Conservation (phyloP, 164 flowering plant species). For the Stephania cephalantha region DNA sequence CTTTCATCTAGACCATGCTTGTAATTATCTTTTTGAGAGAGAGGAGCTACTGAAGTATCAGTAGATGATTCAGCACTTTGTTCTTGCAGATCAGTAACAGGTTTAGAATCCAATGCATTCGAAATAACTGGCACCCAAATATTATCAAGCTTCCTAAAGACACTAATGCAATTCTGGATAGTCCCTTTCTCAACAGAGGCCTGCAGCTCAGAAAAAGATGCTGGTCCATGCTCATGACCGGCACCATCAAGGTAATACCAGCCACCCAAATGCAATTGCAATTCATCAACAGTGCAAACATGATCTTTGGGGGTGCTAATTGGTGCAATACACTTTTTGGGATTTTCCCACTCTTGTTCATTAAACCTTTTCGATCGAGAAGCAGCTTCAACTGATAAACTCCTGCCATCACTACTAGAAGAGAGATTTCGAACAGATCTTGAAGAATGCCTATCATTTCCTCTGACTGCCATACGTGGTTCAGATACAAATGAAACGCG, state of each 20-base stretch:
- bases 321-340: constrained; percentile 25
- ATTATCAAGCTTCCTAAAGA: constrained; percentile 74
- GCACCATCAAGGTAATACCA: constrained; percentile 95
- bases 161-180: constrained; percentile 60
- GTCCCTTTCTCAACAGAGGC: constrained; percentile 54
- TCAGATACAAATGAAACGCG: constrained; percentile 70
- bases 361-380: constrained; percentile 27
- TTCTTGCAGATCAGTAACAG: constrained; percentile 16
- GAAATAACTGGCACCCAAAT: constrained; percentile 78
- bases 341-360: constrained; percentile 33
- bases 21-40: constrained; percentile 17
- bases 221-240: constrained; percentile 87
- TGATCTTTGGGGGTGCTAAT: constrained; percentile 58
- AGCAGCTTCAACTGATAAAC: constrained; percentile 40
- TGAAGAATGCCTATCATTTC: constrained; percentile 53
- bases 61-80: constrained; percentile 19
- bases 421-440: constrained; percentile 41
- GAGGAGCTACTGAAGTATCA: constrained; percentile 24
- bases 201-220: constrained; percentile 56
- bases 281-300: constrained; percentile 56
- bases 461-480: constrained; percentile 47
- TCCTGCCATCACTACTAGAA: constrained; percentile 42
- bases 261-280: constrained; percentile 78
- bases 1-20: constrained; percentile 11
- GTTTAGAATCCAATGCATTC: constrained; percentile 26